Base-by-base conservation (phyloP, 1,284 basidiomycete species). In the Bondarzewia mesenterica region DNA sequence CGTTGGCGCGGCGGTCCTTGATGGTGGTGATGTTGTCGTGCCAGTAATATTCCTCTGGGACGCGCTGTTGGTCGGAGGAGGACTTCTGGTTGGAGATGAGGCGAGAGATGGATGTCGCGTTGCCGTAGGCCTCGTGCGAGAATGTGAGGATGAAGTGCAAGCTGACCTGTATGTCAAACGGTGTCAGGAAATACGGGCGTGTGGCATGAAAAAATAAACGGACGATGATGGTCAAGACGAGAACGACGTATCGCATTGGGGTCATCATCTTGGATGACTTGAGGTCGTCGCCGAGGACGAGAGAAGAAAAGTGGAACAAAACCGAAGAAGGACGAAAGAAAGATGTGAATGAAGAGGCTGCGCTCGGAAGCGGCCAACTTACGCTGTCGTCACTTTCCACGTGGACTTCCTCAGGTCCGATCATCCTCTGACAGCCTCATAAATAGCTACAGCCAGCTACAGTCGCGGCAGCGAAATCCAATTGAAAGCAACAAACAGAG, bases 141-240 rank as follows among this genome's bases (percentile, higher is more conserved):
- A 82, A 73, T 61, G 72, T 80, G 47, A 85, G 67, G 50, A 82
- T 75, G 58, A 78, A 83, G 57, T 85, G 83, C 26, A 85, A 62
- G 56, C 75, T 71, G 50, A 85, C 72, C 82, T 84, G 52, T 45
- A 50, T 37, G 32, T n/a, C 29, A 20, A 32, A 47, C 43, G 18
- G 26, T 10, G 15, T 25, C 39, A 23, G 41, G 47, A 3, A 25
- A 25, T 14, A 16, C 25, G 42, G 15, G 15, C 12, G 20, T 36
- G 26, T n/a, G 27, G 18, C 27, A 21, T 21, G 39, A n/a, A 8
- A 32, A 15, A 43, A 6, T 22, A 54, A 27, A 62, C 80, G 45
- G 55, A 84, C 82, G 42, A 86, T 66, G 52, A 80, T 67, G 55
- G 60, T 70, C 51, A 85, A 66, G 42, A 74, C 74, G 42, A 85